Conservation (phyloP, 2,329 filamentous ascomycete genomes). For the Penicillium janthinellum region DNA sequence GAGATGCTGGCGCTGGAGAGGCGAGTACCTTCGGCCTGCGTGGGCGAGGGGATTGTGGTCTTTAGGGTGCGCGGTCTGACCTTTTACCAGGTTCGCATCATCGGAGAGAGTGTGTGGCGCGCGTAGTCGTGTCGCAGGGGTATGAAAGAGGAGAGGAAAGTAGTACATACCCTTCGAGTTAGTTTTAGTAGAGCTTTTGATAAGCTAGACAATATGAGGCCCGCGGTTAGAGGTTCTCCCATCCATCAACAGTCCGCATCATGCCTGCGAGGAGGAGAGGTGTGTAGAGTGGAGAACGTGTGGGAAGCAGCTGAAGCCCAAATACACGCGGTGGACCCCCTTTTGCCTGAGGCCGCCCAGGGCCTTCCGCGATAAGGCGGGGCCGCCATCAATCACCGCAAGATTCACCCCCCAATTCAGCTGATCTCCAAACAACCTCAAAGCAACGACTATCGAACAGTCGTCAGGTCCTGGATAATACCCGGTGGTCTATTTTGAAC, state of each 20-base stretch:
- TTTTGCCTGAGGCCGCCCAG: constrained; percentile 8
- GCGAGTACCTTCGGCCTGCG: constrained; percentile 29
- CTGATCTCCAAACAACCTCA: neutral
- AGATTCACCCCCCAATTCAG: neutral
- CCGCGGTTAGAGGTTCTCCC: neutral
- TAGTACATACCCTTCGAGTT: constrained; percentile 8
- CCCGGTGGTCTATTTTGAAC: neutral
- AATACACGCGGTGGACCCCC: constrained; percentile 4
- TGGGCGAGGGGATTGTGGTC: constrained; percentile 5
- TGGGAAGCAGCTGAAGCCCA: neutral
- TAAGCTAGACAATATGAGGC: neutral
- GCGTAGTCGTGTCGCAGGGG: neutral
- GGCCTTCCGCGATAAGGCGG: constrained; percentile 4
- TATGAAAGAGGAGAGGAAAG: neutral
- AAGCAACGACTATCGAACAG: neutral
- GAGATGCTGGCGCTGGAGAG: neutral
- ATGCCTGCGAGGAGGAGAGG: neutral
- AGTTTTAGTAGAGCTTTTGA: neutral
- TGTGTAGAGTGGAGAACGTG: neutral
- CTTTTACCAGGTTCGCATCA: constrained; percentile 52
- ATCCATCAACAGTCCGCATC: neutral
- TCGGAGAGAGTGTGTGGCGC: constrained; percentile 33
- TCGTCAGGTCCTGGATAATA: neutral
- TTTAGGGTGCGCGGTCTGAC: constrained; percentile 40
- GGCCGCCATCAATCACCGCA: constrained; percentile 5